A percentile compares a stretch with the other conserved stretches of the same genome.
Evolutionary conservation across 768 basidiomycete species (phyloP).

Genomic region (Mrakia hoshinonis): DNA sequence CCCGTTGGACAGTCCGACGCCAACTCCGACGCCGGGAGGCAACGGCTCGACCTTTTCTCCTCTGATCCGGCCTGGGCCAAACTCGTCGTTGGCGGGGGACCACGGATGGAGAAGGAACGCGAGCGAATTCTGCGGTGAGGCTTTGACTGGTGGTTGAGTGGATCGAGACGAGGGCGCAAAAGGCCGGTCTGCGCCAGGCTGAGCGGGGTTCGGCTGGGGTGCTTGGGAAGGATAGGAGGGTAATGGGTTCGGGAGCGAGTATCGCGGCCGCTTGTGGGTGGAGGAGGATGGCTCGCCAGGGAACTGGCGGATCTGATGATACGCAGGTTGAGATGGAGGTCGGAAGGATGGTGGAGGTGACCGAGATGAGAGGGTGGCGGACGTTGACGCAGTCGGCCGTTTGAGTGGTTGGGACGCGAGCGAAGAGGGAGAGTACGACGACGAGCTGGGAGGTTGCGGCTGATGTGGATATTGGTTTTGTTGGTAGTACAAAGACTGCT

Average conservation of each 20-base stretch:
- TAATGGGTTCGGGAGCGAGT: conserved; percentile 8
- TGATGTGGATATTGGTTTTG: background rate
- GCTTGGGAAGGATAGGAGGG: background rate
- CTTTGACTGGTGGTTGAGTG: background rate
- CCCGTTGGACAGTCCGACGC: background rate
- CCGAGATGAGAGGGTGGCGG: background rate
- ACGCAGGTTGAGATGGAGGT: background rate
- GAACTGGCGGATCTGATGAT: background rate
- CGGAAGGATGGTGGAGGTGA: background rate
- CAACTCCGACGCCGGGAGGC: background rate
- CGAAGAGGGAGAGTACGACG: background rate
- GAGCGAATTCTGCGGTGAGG: background rate
- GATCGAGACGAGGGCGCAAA: background rate
- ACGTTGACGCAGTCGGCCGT: background rate
- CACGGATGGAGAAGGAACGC: conserved; percentile 4
- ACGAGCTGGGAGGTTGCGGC: background rate
- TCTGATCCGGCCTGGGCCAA: conserved; percentile 1
- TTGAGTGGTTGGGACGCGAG: background rate
- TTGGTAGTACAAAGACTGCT: background rate
- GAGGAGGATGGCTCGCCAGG: background rate
- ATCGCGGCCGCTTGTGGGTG: background rate
- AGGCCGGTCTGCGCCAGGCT: background rate
- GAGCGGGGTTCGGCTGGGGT: background rate
- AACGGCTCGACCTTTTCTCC: conserved; percentile 4
- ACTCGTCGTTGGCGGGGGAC: conserved; percentile 9